phyloP scores from a whole-genome alignment of 192 early-diverging fungal species.

The Entomortierella beljakovae region DNA sequence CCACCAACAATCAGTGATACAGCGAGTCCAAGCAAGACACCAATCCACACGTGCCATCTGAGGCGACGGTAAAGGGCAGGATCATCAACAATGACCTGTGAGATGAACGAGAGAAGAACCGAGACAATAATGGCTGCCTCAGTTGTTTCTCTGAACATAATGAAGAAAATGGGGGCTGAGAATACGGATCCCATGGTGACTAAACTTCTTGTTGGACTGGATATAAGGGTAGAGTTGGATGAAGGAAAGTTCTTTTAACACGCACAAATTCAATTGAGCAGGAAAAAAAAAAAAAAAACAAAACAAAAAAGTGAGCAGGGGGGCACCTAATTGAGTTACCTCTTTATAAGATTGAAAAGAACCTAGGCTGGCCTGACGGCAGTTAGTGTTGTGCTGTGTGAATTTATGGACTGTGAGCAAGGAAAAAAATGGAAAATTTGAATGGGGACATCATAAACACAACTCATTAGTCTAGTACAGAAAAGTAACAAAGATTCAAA shows the following conservation, averaged over 20 bases:
- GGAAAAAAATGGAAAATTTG: no score
- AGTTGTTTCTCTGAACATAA: slow-evolving; percentile 83
- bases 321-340: not conserved
- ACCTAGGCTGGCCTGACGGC: not conserved
- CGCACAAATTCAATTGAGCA: not conserved
- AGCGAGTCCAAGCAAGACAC: slow-evolving; percentile 73
- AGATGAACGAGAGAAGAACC: slow-evolving; percentile 84
- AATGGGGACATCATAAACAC: not conserved
- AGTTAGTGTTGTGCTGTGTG: not conserved
- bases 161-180: slow-evolving; percentile 78
- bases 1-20: slow-evolving; percentile 78
- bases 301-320: slow-evolving; percentile 2
- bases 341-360: slow-evolving; percentile 30
- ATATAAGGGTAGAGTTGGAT: not conserved
- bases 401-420: not conserved
- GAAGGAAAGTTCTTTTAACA: not conserved
- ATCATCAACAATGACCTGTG: slow-evolving; percentile 70
- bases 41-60: slow-evolving; percentile 81
- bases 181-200: slow-evolving; percentile 68
- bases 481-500: no score
- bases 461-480: not conserved
- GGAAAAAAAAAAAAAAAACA: not conserved
- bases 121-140: slow-evolving; percentile 91
- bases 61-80: slow-evolving; percentile 60
- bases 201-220: not conserved